Base-by-base conservation (phyloP, 768 basidiomycete species). In the Nevesoporus exiguus region DNA sequence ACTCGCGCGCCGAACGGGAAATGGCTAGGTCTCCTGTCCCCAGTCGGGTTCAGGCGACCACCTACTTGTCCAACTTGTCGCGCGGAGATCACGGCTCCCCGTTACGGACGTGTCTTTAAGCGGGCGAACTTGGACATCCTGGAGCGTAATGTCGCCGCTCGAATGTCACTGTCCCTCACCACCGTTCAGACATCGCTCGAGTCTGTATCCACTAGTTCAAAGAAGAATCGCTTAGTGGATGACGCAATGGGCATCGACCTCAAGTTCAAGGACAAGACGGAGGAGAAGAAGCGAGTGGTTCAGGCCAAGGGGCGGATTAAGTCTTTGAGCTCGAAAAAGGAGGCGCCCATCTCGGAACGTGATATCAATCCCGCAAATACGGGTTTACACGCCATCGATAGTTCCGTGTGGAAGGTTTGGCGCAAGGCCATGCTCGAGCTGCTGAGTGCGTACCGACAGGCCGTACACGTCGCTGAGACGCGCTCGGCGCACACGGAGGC, bases 31-130 rank as follows among this genome's bases (percentile, higher is more conserved):
- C 65, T 83, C 24, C 61, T 66, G 39, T 67, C 75, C 8, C 82
- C 83, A 0, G 40, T 53, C 15, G 73, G 70, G 7, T 76, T 71
- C 62, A 68, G 27, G 39, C 51, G 60, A 37, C 78, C 80, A 2
- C 83, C 85, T 0, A 69, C 74, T 0, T 89, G 88, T 56, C 86
- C 86, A 0, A 79, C 77, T 5, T 89, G 86, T 63, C 80, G 84
- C 30, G 60, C 70, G 6, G 73, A 78, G 2, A 81, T 89, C 54
- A 81, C 77, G 1, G 72, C 80, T 3, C 77, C 75, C 4, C 78
- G 85, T 4, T 88, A 89, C 58, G 80, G 84, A 7, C 77, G 85
- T 3, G 68, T 80, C 33, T 76, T 75, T 62, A 89, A 88, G 63
- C 77, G 81, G 8, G 83, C 85, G 0, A 74, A 79, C 43, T 69